phyloP scores from a whole-genome alignment of 129 eudicot species.

The Helianthus tuberosus region DNA sequence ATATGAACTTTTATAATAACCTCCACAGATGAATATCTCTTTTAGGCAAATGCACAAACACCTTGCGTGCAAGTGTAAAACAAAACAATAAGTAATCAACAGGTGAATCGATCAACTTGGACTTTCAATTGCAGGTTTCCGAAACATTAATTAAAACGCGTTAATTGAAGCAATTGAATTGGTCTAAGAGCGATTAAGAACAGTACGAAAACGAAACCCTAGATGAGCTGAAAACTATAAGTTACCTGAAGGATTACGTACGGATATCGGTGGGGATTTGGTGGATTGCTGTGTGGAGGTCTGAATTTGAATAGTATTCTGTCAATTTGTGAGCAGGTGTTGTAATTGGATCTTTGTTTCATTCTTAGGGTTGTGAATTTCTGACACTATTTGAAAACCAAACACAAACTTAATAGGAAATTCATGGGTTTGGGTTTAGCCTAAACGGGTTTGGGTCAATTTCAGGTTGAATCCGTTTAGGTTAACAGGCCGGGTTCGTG shows the following conservation, averaged over 20 bases:
- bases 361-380: background rate
- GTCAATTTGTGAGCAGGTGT: constrained; percentile 3
- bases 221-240: constrained; percentile 1
- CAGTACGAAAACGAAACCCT: constrained; percentile 27
- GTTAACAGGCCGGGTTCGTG: too few relatives aligned
- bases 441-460: too few relatives aligned
- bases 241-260: constrained; percentile 24
- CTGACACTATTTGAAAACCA: too few relatives aligned
- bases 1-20: constrained; percentile 9
- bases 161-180: constrained; percentile 27
- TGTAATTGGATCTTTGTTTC: constrained; percentile 29
- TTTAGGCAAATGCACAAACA: constrained; percentile 6
- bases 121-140: constrained; percentile 11
- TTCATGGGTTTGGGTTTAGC: too few relatives aligned
- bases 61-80: background rate
- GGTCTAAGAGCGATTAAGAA: constrained; percentile 16
- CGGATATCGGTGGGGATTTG: background rate
- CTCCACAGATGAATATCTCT: constrained; percentile 1
- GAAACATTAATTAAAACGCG: constrained; percentile 32
- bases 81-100: constrained; percentile 2
- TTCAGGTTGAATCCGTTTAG: too few relatives aligned
- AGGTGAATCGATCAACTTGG: constrained; percentile 12
- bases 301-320: constrained; percentile 2
- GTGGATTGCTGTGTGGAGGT: constrained; percentile 4
- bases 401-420: too few relatives aligned